Percentiles rank a stretch among this genome's conserved stretches.
phyloP scores from a whole-genome alignment of 768 basidiomycete genomes.

The Xerocomus potaroensis region DNA sequence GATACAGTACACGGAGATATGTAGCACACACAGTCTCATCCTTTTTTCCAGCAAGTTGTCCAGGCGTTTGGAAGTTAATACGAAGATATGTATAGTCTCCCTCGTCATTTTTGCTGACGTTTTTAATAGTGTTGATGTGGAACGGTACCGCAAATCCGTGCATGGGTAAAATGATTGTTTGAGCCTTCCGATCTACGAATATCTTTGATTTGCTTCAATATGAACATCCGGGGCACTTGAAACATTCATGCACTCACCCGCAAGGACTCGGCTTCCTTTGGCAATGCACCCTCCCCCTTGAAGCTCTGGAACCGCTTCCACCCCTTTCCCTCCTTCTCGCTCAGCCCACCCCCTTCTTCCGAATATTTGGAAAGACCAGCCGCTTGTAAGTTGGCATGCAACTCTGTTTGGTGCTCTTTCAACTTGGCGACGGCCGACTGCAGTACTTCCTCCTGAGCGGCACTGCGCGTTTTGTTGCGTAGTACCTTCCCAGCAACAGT shows the following conservation, averaged over 20 bases:
- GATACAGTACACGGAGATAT: neutral
- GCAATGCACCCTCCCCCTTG: constrained; percentile 88
- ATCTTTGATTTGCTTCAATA: constrained; percentile 50
- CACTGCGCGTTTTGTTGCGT: constrained; percentile 85
- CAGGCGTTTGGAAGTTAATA: constrained; percentile 98
- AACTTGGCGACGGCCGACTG: constrained; percentile 74
- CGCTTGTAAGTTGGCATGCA: constrained; percentile 71
- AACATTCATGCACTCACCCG: constrained; percentile 48
- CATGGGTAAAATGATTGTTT: constrained; percentile 87
- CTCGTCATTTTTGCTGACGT: constrained; percentile 95
- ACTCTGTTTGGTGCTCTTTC: constrained; percentile 80
- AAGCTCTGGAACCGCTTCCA: constrained; percentile 98
- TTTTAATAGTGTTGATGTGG: constrained; percentile 98
- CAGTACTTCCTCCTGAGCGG: constrained; percentile 80
- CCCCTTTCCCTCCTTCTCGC: constrained; percentile 83
- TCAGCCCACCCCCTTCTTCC: constrained; percentile 69
- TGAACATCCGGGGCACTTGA: constrained; percentile 3
- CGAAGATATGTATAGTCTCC: constrained; percentile 91
- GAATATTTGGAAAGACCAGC: constrained; percentile 83
- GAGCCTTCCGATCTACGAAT: constrained; percentile 83
- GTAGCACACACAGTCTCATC: constrained; percentile 79
- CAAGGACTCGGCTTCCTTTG: constrained; percentile 73
- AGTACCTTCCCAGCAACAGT: constrained; percentile 82
- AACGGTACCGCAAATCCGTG: constrained; percentile 96
- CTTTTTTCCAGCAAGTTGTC: constrained; percentile 95